Percentiles rank a stretch among this genome's conserved stretches.
Evolutionary conservation across 352 stramenopile species (phyloP).

Genomic region (Globisporangium megalacanthum): DNA sequence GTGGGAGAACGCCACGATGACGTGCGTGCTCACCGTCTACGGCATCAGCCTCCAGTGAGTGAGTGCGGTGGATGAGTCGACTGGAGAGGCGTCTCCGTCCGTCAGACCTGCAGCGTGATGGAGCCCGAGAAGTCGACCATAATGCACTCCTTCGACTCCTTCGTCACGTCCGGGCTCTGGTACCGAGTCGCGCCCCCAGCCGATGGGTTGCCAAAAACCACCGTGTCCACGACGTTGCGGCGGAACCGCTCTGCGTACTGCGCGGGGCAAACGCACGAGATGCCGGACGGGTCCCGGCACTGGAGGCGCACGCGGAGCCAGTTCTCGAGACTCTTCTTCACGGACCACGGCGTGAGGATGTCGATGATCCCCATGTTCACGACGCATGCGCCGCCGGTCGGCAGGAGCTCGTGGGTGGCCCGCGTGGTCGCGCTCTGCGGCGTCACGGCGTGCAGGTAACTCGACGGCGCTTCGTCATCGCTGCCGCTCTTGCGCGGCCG

Average conservation of each 20-base stretch:
- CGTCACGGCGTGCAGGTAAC: constrained; percentile 53
- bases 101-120: constrained; percentile 31
- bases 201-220: constrained; percentile 59
- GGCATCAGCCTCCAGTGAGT: constrained; percentile 61
- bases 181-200: constrained; percentile 25
- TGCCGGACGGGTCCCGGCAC: constrained; percentile 68
- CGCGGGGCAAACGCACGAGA: constrained; percentile 80
- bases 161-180: constrained; percentile 16
- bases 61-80: background rate
- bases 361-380: constrained; percentile 97
- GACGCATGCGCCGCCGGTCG: constrained; percentile 54
- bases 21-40: constrained; percentile 64
- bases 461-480: constrained; percentile 22
- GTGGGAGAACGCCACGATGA: constrained; percentile 75
- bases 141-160: constrained; percentile 55
- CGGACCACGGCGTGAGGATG: constrained; percentile 94
- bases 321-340: constrained; percentile 90
- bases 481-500: constrained; percentile 17
- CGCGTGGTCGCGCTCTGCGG: constrained; percentile 22
- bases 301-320: constrained; percentile 79
- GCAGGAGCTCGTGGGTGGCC: constrained; percentile 35
- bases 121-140: constrained; percentile 81
- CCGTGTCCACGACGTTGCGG: constrained; percentile 76
- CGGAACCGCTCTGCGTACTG: constrained; percentile 83
- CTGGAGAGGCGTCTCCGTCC: background rate